Evolutionary conservation across 106 monocot species (phyloP).

Genomic region (Apostasia ramifera): DNA sequence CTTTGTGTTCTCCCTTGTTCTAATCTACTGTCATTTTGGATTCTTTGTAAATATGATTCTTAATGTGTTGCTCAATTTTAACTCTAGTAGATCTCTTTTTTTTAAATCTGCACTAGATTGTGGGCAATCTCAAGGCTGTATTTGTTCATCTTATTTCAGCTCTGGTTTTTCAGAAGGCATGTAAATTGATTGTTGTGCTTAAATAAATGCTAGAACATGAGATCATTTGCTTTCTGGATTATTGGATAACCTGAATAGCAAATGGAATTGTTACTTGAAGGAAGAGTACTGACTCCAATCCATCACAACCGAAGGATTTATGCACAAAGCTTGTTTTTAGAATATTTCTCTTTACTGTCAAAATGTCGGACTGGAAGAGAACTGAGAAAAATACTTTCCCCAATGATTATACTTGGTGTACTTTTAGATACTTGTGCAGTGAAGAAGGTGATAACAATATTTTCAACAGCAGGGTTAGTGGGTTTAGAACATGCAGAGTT

Average conservation of each 20-base stretch:
- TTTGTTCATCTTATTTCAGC: not conserved
- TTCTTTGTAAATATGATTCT: no score
- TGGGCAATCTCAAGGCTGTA: no score
- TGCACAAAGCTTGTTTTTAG: not conserved
- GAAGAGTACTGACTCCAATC: not conserved
- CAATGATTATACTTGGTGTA: constrained; percentile 14
- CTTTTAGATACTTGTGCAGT: constrained; percentile 11
- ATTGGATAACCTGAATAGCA: not conserved
- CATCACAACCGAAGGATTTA: constrained; percentile 3
- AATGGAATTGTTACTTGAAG: constrained; percentile 1
- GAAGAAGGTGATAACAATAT: constrained; percentile 16
- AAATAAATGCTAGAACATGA: not conserved
- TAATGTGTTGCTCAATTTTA: no score
- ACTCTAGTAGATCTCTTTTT: no score
- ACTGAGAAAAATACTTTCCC: constrained; percentile 20
- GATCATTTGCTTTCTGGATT: not conserved
- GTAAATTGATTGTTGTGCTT: not conserved
- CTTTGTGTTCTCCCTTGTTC: no score
- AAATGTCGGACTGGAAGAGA: constrained; percentile 7
- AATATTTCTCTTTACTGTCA: constrained; percentile 7
- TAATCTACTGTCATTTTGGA: no score
- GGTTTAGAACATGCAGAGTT: constrained; percentile 12
- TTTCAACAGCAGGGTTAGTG: constrained; percentile 6
- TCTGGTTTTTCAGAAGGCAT: not conserved
- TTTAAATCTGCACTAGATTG: no score